phyloP scores from a whole-genome alignment of 441 rosid genomes.

The Brassica hybrid region DNA sequence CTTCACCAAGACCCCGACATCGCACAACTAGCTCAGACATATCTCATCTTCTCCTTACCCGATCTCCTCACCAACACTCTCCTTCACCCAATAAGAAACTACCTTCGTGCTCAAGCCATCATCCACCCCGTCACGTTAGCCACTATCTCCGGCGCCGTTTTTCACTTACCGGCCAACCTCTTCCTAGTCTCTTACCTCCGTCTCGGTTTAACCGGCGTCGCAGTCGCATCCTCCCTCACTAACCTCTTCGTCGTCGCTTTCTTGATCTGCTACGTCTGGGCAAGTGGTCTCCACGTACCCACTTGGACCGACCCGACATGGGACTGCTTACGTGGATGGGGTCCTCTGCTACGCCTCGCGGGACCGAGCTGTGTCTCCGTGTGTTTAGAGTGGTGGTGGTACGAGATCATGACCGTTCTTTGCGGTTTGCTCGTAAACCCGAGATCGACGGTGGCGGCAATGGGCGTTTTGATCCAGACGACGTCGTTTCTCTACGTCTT shows the following conservation, averaged over 20 bases:
- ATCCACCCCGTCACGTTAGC: conserved; percentile 82
- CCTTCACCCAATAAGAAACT: conserved; percentile 92
- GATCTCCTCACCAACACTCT: conserved; percentile 82
- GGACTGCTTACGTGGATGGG: conserved; percentile 70
- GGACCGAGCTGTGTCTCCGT: conserved; percentile 82
- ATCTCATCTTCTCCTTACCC: conserved; percentile 76
- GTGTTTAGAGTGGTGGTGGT: conserved; percentile 91
- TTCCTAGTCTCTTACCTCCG: conserved; percentile 64
- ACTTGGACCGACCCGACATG: conserved; percentile 63
- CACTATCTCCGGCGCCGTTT: conserved; percentile 64
- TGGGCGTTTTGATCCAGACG: conserved; percentile 76
- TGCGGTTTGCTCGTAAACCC: conserved; percentile 68
- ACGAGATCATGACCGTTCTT: conserved; percentile 76
- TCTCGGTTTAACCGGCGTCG: conserved; percentile 79
- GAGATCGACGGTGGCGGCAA: conserved; percentile 64
- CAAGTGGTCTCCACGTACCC: conserved; percentile 51
- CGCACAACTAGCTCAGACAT: conserved; percentile 68
- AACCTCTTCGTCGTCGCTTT: conserved; percentile 60
- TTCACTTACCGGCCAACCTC: conserved; percentile 72
- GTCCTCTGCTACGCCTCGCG: conserved; percentile 61
- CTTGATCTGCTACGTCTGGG: conserved; percentile 61
- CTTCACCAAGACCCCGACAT: conserved; percentile 82
- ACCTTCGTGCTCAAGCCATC: conserved; percentile 96
- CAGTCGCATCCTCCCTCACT: conserved; percentile 68
- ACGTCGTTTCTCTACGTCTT: conserved; percentile 74